A percentile compares a stretch with the other conserved stretches of the same genome.
These are phyloP conservation scores for Apophysomyces trapeziformis DNA, from an alignment of 371 early-diverging fungal genomes.

Conservation along the genomic window DNA sequence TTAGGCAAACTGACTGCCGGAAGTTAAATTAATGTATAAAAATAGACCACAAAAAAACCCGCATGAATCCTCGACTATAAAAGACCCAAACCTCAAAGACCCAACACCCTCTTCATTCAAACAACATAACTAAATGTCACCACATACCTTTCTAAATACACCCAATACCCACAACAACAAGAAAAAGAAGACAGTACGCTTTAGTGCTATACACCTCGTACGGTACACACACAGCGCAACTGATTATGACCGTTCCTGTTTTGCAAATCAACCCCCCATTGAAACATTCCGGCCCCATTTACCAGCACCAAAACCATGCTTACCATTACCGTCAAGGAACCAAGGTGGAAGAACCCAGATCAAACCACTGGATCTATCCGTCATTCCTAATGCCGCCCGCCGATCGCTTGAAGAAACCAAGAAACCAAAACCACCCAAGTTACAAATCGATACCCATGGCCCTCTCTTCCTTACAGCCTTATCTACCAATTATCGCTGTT, in stretches of 20 bases:
- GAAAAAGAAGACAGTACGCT: conserved; percentile 21
- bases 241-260: conserved; percentile 29
- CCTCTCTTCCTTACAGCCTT: conserved; percentile 23
- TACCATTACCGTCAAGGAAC: background rate
- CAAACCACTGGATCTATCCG: conserved; percentile 8
- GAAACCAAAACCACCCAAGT: conserved; percentile 2
- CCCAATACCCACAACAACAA: background rate
- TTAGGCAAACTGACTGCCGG: background rate
- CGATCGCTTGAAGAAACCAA: background rate
- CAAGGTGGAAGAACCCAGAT: background rate
- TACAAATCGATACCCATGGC: conserved; percentile 25
- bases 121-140: too few relatives aligned
- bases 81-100: background rate
- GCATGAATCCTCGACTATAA: conserved; percentile 2
- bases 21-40: background rate
- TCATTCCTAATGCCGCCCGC: background rate
- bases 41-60: background rate
- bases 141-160: background rate
- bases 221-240: conserved; percentile 23
- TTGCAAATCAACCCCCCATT: conserved; percentile 9
- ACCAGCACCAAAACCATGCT: background rate
- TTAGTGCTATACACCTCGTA: conserved; percentile 15
- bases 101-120: background rate
- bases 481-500: conserved; percentile 26
- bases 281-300: background rate